Evolutionary conservation across 176 grass and related monocot species (phyloP).

Genomic region (Coix lacrymajobi): DNA sequence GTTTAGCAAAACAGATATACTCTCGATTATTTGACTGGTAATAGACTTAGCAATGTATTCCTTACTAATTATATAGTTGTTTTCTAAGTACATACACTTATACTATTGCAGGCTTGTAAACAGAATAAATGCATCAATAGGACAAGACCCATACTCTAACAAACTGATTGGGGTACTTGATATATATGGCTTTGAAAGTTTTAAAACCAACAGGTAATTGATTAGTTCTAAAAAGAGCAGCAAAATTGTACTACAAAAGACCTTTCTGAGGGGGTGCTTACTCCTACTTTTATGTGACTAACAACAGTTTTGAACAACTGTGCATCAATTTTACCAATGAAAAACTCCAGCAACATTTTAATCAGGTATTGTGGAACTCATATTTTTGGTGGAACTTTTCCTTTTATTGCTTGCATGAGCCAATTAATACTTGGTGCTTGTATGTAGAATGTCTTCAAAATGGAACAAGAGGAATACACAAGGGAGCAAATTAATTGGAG

Average conservation of each 20-base stretch:
- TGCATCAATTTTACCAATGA: conserved; percentile 99
- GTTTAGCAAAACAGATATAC: conserved; percentile 82
- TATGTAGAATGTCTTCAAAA: conserved; percentile 95
- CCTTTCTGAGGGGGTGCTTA: conserved; percentile 6
- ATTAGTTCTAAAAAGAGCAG: conserved; percentile 16
- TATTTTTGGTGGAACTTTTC: background rate
- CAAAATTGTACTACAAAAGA: background rate
- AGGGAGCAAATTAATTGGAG: conserved; percentile 96
- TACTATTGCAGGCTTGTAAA: conserved; percentile 70
- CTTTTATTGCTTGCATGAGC: conserved; percentile 4
- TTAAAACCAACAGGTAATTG: conserved; percentile 88
- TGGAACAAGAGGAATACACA: conserved; percentile 96
- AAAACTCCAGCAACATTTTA: conserved; percentile 98
- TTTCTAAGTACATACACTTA: conserved; percentile 31
- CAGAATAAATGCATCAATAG: conserved; percentile 93
- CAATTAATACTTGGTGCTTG: conserved; percentile 20
- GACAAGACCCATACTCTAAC: conserved; percentile 78
- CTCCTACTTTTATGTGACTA: conserved; percentile 15
- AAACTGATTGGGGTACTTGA: conserved; percentile 96
- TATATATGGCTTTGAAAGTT: conserved; percentile 99
- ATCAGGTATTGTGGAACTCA: conserved; percentile 56
- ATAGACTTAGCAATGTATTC: conserved; percentile 12
- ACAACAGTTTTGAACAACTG: conserved; percentile 89
- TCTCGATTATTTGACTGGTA: conserved; percentile 97
- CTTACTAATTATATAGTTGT: conserved; percentile 18